Percentiles rank a stretch among this genome's conserved stretches.
phyloP scores from a whole-genome alignment of 805 yeast genomes.

The Wickerhamomyces mucosus region DNA sequence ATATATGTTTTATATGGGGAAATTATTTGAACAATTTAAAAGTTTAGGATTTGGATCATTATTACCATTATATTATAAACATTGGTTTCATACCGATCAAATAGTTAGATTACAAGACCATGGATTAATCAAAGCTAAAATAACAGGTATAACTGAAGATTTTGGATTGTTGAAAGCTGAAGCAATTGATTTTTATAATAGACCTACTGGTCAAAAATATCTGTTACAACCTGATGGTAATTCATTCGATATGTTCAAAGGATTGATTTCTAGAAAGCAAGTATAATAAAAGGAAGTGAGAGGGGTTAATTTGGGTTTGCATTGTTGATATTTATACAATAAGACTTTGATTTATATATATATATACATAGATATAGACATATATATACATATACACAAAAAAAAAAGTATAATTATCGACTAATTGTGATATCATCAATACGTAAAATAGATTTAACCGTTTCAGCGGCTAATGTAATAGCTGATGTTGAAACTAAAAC shows the following conservation, averaged over 20 bases:
- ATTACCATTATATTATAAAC: slow-evolving; percentile 58
- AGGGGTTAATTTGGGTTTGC: no score
- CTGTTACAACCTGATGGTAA: slow-evolving; percentile 96
- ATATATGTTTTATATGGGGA: slow-evolving; percentile 55
- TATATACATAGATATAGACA: no score
- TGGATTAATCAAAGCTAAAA: slow-evolving; percentile 44
- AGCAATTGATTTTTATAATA: slow-evolving; percentile 41
- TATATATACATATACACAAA: no score
- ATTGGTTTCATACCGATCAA: slow-evolving; percentile 83
- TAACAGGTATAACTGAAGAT: slow-evolving; percentile 75
- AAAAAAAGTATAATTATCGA: slow-evolving; percentile 33
- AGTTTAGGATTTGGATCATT: slow-evolving; percentile 60
- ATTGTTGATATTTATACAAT: no score
- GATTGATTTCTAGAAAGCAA: slow-evolving; percentile 65
- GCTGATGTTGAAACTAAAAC: slow-evolving; percentile 93
- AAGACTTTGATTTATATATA: no score
- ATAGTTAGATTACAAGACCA: slow-evolving; percentile 56
- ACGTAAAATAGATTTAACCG: slow-evolving; percentile 90
- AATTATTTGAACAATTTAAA: slow-evolving; percentile 48
- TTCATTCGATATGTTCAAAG: slow-evolving; percentile 90
- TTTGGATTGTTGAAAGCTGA: slow-evolving; percentile 77
- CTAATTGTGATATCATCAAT: slow-evolving; percentile 96
- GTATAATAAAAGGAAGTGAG: no score
- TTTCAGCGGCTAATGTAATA: slow-evolving; percentile 88
- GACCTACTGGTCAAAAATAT: slow-evolving; percentile 34